Conservation (phyloP, 2,329 filamentous ascomycete genomes). For the Nemania abortiva region DNA sequence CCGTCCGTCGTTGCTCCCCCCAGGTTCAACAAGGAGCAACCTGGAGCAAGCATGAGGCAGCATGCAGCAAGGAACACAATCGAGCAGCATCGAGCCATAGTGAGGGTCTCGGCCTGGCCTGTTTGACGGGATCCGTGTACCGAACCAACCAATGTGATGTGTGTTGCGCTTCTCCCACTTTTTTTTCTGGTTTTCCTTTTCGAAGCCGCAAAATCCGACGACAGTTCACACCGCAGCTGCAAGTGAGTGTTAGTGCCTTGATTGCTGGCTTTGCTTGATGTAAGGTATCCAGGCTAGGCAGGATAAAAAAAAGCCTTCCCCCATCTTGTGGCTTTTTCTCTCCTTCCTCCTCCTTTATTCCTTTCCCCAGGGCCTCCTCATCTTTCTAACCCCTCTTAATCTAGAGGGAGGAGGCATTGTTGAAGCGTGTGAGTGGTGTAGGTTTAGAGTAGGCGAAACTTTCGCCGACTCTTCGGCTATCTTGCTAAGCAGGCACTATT, state of each 20-base stretch:
- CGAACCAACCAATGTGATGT: conserved; percentile 30
- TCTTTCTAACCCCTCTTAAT: neutral
- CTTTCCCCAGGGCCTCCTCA: conserved; percentile 16
- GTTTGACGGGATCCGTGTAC: conserved; percentile 30
- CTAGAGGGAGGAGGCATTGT: neutral
- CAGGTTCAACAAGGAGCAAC: conserved; percentile 27
- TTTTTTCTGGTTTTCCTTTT: conserved; percentile 16
- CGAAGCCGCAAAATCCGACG: conserved; percentile 36
- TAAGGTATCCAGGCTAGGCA: conserved; percentile 19
- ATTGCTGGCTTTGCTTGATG: conserved; percentile 27
- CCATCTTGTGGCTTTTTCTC: conserved; percentile 9
- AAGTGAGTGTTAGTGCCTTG: conserved; percentile 33
- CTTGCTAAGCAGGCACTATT: neutral
- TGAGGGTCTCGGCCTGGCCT: conserved; percentile 24
- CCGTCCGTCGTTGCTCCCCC: neutral
- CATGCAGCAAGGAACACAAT: conserved; percentile 21
- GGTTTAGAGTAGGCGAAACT: conserved; percentile 27
- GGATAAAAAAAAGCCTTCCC: conserved; percentile 22
- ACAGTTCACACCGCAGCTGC: conserved; percentile 39
- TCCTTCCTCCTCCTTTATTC: neutral
- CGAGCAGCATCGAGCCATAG: conserved; percentile 30
- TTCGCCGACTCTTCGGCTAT: conserved; percentile 22
- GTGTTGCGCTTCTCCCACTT: conserved; percentile 29
- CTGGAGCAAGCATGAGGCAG: conserved; percentile 24
- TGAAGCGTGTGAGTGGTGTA: conserved; percentile 31